Percentiles rank a stretch among this genome's conserved stretches.
These are phyloP conservation scores for Talaromyces funiculosus DNA, from an alignment of 2,329 filamentous ascomycete species.

Conservation along the genomic window DNA sequence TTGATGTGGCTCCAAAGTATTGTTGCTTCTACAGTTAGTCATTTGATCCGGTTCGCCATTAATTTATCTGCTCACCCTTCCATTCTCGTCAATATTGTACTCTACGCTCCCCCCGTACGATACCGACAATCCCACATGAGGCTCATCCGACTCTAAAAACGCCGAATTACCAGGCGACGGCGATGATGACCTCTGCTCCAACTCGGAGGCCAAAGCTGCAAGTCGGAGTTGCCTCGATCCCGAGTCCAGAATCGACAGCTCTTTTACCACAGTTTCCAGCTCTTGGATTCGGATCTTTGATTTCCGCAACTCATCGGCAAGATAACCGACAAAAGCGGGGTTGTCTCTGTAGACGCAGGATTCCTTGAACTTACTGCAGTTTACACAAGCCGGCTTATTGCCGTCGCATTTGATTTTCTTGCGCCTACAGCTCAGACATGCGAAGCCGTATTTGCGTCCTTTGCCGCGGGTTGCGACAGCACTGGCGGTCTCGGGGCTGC, in stretches of 20 bases:
- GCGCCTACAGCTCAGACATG: conserved; percentile 20
- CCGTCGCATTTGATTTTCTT: conserved; percentile 23
- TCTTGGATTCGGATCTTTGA: conserved; percentile 13
- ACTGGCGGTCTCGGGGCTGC: neutral
- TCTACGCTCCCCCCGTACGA: conserved; percentile 10
- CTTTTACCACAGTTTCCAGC: conserved; percentile 8
- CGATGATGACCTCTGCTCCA: conserved; percentile 1
- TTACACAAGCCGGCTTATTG: conserved; percentile 19
- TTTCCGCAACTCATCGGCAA: conserved; percentile 10
- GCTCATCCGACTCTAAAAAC: conserved; percentile 8
- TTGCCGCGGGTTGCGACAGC: neutral
- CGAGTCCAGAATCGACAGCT: conserved; percentile 14
- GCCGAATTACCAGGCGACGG: conserved; percentile 4
- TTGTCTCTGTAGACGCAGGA: conserved; percentile 15
- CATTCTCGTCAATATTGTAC: conserved; percentile 16
- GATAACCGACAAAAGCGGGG: conserved; percentile 7
- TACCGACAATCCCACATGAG: conserved; percentile 3
- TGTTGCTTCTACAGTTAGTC: neutral
- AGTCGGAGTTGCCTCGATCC: conserved; percentile 8
- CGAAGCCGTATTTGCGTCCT: conserved; percentile 16
- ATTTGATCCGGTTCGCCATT: neutral
- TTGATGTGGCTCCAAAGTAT: conserved; percentile 17
- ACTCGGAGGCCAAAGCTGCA: conserved; percentile 1
- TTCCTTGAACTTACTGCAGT: conserved; percentile 17
- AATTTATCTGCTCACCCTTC: conserved; percentile 6